Conservation (phyloP, 2,329 filamentous ascomycete genomes). For the Hypocreales sp. region DNA sequence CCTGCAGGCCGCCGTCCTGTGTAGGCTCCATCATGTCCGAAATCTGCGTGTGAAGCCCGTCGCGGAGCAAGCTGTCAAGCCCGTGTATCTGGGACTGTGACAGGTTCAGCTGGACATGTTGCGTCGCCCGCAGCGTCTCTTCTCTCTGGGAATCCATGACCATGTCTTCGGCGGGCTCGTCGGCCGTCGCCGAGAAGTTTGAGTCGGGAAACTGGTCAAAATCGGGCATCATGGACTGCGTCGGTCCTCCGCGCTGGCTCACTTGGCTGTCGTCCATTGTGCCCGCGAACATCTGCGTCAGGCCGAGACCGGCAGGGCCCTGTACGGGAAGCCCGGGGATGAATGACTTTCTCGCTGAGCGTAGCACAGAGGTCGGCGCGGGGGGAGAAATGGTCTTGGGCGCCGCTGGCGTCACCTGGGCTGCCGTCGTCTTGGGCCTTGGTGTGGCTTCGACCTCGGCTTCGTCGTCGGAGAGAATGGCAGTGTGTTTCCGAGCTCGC, state of each 20-base stretch:
- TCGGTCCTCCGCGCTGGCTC: slow-evolving; percentile 13
- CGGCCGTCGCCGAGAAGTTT: slow-evolving; percentile 44
- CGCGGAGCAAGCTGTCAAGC: slow-evolving; percentile 38
- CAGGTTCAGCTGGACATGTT: slow-evolving; percentile 38
- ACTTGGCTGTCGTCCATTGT: slow-evolving; percentile 59
- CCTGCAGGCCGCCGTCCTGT: slow-evolving; percentile 64
- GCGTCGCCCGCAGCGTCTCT: slow-evolving; percentile 20
- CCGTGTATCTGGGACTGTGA: slow-evolving; percentile 45
- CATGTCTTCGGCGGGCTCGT: slow-evolving; percentile 35
- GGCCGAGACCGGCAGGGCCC: slow-evolving; percentile 49
- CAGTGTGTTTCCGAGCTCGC: slow-evolving; percentile 31
- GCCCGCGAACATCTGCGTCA: slow-evolving; percentile 83
- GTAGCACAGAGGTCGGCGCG: slow-evolving; percentile 48
- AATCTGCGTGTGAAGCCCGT: slow-evolving; percentile 38
- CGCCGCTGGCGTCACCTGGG: slow-evolving; percentile 24
- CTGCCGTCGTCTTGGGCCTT: slow-evolving; percentile 22
- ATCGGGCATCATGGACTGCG: slow-evolving; percentile 38
- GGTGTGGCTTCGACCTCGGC: slow-evolving; percentile 31
- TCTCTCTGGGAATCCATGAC: slow-evolving; percentile 27
- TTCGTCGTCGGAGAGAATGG: slow-evolving; percentile 48
- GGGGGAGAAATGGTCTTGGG: slow-evolving; percentile 31
- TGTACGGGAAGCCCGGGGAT: slow-evolving; percentile 52
- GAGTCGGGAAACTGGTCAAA: slow-evolving; percentile 41
- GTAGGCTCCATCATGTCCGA: slow-evolving; percentile 62
- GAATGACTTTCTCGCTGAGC: slow-evolving; percentile 52